Percentiles rank a stretch among this genome's conserved stretches.
phyloP scores from a whole-genome alignment of 306 rosid species.

The Cicer bijugum region DNA sequence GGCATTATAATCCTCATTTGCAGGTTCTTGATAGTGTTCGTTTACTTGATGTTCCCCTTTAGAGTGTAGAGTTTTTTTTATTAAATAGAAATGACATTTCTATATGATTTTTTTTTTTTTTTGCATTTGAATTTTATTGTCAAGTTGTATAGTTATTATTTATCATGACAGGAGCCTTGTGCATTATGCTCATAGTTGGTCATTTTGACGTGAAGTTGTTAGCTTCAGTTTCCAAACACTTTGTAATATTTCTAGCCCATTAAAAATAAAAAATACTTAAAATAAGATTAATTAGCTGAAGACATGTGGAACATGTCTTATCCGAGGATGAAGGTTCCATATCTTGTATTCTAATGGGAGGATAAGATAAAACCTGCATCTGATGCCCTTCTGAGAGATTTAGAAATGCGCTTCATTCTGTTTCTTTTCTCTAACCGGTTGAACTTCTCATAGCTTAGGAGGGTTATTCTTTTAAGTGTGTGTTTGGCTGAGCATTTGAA shows the following conservation, averaged over 20 bases:
- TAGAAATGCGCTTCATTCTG: slow-evolving; percentile 13
- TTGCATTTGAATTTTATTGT: slow-evolving; percentile 3
- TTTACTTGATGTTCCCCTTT: background rate
- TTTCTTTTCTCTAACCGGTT: slow-evolving; percentile 7
- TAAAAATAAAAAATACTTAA: slow-evolving; percentile 22
- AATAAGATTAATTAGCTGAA: slow-evolving; percentile 5
- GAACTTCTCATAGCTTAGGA: slow-evolving; percentile 7
- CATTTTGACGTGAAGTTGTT: slow-evolving; percentile 1
- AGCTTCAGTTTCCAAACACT: background rate
- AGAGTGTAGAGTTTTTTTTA: slow-evolving; percentile 33
- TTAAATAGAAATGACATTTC: slow-evolving; percentile 11
- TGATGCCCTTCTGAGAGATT: slow-evolving; percentile 9
- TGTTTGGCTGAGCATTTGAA: slow-evolving; percentile 18
- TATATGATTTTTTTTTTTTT: slow-evolving; percentile 4
- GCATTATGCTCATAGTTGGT: slow-evolving; percentile 11
- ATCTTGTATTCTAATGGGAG: slow-evolving; percentile 14
- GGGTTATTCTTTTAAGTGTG: slow-evolving; percentile 12
- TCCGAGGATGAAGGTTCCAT: background rate
- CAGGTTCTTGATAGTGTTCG: slow-evolving; percentile 24
- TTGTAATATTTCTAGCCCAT: slow-evolving; percentile 5
- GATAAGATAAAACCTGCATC: slow-evolving; percentile 15
- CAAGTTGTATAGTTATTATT: background rate
- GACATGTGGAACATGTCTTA: slow-evolving; percentile 16
- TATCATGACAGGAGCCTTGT: too few relatives aligned
- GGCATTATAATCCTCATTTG: slow-evolving; percentile 34